Conservation (phyloP, 2,329 filamentous ascomycete species). For the Colletotrichum ledebouriae region DNA sequence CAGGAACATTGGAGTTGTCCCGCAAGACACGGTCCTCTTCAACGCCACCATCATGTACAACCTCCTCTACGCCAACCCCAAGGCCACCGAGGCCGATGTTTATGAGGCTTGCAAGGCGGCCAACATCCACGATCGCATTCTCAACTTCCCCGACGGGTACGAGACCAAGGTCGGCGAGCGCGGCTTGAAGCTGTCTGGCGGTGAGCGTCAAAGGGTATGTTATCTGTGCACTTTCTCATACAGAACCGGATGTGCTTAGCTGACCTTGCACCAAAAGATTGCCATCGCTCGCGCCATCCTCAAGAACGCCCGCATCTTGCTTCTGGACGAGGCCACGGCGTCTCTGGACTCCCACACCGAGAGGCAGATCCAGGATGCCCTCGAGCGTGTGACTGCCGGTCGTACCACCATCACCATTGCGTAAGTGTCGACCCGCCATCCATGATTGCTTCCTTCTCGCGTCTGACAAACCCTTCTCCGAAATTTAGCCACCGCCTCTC, state of each 20-base stretch:
- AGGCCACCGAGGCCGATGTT: constrained; percentile 63
- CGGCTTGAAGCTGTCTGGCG: constrained; percentile 68
- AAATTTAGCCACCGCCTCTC: constrained; percentile 65
- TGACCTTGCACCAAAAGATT: constrained; percentile 48
- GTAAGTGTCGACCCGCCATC: constrained; percentile 45
- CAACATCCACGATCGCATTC: constrained; percentile 68
- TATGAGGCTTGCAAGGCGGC: constrained; percentile 65
- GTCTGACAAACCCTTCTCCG: not conserved
- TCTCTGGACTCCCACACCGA: constrained; percentile 75
- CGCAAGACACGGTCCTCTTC: constrained; percentile 62
- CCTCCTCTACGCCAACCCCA: constrained; percentile 64
- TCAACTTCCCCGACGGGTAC: constrained; percentile 66
- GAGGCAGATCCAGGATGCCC: constrained; percentile 68
- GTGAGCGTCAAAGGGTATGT: constrained; percentile 68
- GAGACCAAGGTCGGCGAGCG: constrained; percentile 66
- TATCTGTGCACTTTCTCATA: not conserved
- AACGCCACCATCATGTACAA: constrained; percentile 70
- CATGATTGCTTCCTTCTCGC: not conserved
- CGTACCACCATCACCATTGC: constrained; percentile 68
- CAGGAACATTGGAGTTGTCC: constrained; percentile 59
- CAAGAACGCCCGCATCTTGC: constrained; percentile 77
- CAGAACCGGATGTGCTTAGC: not conserved
- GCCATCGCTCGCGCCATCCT: constrained; percentile 75
- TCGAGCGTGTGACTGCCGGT: constrained; percentile 60
- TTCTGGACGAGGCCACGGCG: constrained; percentile 80